A percentile compares a stretch with the other conserved stretches of the same genome.
These are phyloP conservation scores for Cladobotryum mycophilum DNA, from an alignment of 2,329 filamentous ascomycete genomes.

Conservation along the genomic window DNA sequence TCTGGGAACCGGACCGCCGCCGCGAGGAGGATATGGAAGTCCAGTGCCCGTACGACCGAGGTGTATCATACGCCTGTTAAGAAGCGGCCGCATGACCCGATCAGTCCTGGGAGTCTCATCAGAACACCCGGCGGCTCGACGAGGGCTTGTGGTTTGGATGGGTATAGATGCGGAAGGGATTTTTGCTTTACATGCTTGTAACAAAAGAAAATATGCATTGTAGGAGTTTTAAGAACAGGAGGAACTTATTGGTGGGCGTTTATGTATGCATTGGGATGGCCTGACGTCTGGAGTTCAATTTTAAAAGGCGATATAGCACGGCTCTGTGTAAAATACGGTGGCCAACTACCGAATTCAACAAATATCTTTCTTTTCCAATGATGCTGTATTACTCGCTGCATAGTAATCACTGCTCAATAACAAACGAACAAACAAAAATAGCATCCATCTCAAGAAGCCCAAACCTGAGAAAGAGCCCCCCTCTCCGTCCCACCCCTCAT, in stretches of 20 bases:
- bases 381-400: conserved; percentile 22
- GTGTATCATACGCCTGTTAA: conserved; percentile 21
- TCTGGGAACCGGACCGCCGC: conserved; percentile 15
- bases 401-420: conserved; percentile 17
- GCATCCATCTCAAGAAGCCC: conserved; percentile 5
- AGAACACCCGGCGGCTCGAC: conserved; percentile 45
- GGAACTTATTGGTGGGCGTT: not conserved
- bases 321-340: no score
- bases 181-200: conserved; percentile 55
- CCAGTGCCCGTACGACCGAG: conserved; percentile 24
- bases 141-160: conserved; percentile 48
- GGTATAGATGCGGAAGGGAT: conserved; percentile 48
- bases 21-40: conserved; percentile 22
- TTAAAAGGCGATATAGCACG: no score
- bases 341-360: no score
- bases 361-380: not conserved
- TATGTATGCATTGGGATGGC: conserved; percentile 1
- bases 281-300: no score
- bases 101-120: conserved; percentile 23
- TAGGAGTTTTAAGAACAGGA: not conserved
- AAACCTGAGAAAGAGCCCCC: conserved; percentile 2
- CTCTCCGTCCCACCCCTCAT: conserved; percentile 5
- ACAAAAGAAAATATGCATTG: not conserved
- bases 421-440: not conserved
- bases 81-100: conserved; percentile 14